A percentile compares a stretch with the other conserved stretches of the same genome.
These are phyloP conservation scores for Lactarius pseudohatsudake DNA, from an alignment of 768 basidiomycete species.

Conservation along the genomic window DNA sequence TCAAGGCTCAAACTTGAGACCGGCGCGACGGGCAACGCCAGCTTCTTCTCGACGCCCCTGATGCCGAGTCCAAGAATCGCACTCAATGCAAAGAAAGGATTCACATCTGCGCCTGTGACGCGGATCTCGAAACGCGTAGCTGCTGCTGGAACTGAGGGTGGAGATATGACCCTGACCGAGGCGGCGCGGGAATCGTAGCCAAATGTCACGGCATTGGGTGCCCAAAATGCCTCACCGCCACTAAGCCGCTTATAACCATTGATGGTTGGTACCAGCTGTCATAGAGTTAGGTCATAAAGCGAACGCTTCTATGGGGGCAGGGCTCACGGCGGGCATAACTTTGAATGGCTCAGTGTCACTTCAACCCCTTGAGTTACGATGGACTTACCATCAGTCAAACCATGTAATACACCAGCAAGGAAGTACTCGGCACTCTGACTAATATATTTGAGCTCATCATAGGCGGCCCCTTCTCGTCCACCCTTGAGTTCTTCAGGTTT, in stretches of 20 bases:
- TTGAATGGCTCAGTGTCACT: constrained; percentile 5
- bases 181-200: constrained; percentile 95
- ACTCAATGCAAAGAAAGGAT: constrained; percentile 85
- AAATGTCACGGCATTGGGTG: constrained; percentile 89
- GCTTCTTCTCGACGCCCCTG: constrained; percentile 80
- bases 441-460: constrained; percentile 80
- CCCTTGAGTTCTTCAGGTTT: constrained; percentile 54
- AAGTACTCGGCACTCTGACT: constrained; percentile 87
- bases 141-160: constrained; percentile 76
- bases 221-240: constrained; percentile 93
- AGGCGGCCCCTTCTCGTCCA: constrained; percentile 70
- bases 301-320: not conserved
- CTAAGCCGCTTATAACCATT: constrained; percentile 97
- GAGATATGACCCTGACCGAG: constrained; percentile 88
- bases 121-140: constrained; percentile 93
- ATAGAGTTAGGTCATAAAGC: not conserved
- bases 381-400: constrained; percentile 79
- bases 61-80: constrained; percentile 87
- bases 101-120: constrained; percentile 96
- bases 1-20: constrained; percentile 57
- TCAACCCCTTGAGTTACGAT: not conserved
- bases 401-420: constrained; percentile 89
- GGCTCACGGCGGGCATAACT: constrained; percentile 29
- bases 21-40: constrained; percentile 67
- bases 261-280: constrained; percentile 81